Percentiles rank a stretch among this genome's conserved stretches.
Conservation (phyloP, 2,329 filamentous ascomycete species). For the Cadophora malorum region DNA sequence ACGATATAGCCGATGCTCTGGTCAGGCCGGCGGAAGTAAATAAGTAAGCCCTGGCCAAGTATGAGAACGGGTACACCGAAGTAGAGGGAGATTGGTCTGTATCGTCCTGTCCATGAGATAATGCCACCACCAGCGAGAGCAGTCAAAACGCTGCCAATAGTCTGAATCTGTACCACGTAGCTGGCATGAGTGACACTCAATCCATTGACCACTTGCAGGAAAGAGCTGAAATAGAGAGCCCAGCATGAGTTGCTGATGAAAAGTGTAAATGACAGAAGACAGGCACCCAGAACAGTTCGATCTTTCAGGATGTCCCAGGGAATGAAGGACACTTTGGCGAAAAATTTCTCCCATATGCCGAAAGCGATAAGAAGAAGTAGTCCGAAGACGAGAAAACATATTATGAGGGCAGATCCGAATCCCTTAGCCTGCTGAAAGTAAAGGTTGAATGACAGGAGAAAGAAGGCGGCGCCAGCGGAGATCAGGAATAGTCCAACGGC, state of each 20-base stretch:
- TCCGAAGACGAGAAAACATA: background rate
- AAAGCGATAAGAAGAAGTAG: background rate
- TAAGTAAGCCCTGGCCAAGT: conserved; percentile 54
- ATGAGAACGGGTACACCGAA: background rate
- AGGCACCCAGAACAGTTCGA: background rate
- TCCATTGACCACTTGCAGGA: background rate
- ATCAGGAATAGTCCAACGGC: background rate
- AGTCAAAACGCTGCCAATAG: background rate
- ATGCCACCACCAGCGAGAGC: background rate
- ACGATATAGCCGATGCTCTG: conserved; percentile 57
- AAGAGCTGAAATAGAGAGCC: background rate
- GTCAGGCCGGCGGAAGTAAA: conserved; percentile 59
- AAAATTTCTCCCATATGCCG: background rate
- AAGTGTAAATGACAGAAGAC: background rate
- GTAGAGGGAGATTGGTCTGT: background rate
- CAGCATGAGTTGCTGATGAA: background rate
- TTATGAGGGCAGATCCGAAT: background rate
- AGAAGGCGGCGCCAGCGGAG: background rate
- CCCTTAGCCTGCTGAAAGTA: background rate
- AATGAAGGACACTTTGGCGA: background rate
- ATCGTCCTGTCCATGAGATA: background rate
- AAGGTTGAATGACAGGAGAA: background rate
- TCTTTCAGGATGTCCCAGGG: background rate
- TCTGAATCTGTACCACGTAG: background rate
- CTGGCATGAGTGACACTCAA: background rate